Percentiles rank a stretch among this genome's conserved stretches.
phyloP scores from a whole-genome alignment of 306 rosid genomes.

The Cajanus cajan region DNA sequence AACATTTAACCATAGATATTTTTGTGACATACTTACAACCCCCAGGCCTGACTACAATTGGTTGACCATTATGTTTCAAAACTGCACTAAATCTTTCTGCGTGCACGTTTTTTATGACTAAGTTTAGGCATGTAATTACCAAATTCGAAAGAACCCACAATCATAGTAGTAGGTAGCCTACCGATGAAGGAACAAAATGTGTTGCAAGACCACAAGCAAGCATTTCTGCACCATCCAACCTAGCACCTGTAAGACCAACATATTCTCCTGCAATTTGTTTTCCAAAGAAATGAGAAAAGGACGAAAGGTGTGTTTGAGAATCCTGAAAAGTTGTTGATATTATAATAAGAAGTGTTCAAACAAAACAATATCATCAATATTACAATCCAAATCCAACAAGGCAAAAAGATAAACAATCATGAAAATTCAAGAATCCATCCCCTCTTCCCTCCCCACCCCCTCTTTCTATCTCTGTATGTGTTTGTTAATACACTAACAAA shows the following conservation, averaged over 20 bases:
- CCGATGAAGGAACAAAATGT: constrained; percentile 80
- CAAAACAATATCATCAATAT: background rate
- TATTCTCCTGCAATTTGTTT: constrained; percentile 81
- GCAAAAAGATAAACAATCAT: background rate
- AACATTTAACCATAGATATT: constrained; percentile 1
- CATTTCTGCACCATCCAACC: constrained; percentile 98
- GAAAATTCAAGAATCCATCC: constrained; percentile 6
- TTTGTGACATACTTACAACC: background rate
- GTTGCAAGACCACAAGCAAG: constrained; percentile 95
- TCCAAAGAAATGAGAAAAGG: constrained; percentile 22
- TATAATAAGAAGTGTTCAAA: constrained; percentile 9
- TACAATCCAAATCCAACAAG: constrained; percentile 3
- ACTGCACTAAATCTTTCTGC: background rate
- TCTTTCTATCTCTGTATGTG: background rate
- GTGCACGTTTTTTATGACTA: background rate
- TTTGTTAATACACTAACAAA: constrained; percentile 1
- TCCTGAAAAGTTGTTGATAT: constrained; percentile 10
- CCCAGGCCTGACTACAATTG: background rate
- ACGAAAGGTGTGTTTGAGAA: background rate
- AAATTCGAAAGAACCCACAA: background rate
- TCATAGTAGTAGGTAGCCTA: constrained; percentile 38
- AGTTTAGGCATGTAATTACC: background rate
- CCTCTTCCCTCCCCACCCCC: background rate
- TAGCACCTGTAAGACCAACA: constrained; percentile 84
- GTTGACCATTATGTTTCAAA: background rate